Evolutionary conservation across 257 asterid species (phyloP), one percentile per base, ranked within the genome.

Genomic region (Schizonepeta tenuifolia): DNA sequence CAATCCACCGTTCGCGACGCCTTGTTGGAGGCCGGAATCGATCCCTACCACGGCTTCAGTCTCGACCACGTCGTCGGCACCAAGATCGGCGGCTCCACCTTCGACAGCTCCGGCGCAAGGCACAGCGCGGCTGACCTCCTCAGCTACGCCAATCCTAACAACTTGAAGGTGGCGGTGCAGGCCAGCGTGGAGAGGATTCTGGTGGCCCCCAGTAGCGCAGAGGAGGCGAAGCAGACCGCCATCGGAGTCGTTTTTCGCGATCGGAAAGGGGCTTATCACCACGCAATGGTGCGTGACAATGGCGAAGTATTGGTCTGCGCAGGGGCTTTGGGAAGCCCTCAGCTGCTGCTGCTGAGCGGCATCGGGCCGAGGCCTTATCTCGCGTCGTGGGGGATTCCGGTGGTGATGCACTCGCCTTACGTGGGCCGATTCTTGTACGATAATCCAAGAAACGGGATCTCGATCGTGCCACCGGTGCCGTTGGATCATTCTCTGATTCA

Each of bases 251-350:
- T 88, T 36, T 94, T 76, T 31, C 85, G 93, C 0, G 97, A 94
- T 41, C 77, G 59, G 21, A 17, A 7, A 0, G 96, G 97, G 6
- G 70, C 55, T 3, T 86, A 71, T 70, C 97, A 91, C 86, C 97
- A 77, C 1, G 97, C 96, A 0, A 78, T 91, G 99, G 71, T 91
- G 77, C 77, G 80, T 18, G 80, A 80, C 0, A 80, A 51, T 55
- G 97, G 99, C 8, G 99, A 94, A 67, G 90, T 94, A 9, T 63
- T 94, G 71, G 78, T 91, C 1, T 75, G 83, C 9, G 99, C 99
- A 9, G 97, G 99, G 20, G 92, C 97, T 24, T 74, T 94, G 0
- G 99, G 99, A 9, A 94, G 89, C 76, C 99, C 99, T 0, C 99
- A 94, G 76, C 85, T 94, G 49, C 77, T 94, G 68, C 85, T 89